Percentiles rank a stretch among this genome's conserved stretches.
Evolutionary conservation across 164 flowering plant species (phyloP).

Genomic region (Taxillus chinensis): DNA sequence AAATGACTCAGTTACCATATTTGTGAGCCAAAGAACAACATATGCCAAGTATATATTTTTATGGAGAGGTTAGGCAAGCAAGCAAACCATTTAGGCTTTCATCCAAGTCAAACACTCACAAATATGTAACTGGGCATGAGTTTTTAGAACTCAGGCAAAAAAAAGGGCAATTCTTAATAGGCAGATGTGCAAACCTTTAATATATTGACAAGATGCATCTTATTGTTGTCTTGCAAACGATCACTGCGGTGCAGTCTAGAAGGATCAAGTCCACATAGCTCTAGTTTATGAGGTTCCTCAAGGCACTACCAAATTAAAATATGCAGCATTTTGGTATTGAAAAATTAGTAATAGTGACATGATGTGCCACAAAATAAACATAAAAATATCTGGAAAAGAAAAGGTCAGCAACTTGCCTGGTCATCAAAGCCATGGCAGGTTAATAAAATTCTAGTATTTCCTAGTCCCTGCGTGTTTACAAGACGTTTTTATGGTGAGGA

Average conservation of each 20-base stretch:
- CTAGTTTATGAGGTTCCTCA: conserved; percentile 65
- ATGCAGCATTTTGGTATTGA: background rate
- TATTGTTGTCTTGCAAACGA: conserved; percentile 64
- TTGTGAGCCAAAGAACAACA: no score
- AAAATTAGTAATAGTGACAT: background rate
- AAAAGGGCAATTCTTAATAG: no score
- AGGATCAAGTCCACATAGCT: conserved; percentile 78
- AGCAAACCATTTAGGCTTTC: no score
- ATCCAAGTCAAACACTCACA: no score
- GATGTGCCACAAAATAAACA: background rate
- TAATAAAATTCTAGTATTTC: conserved; percentile 47
- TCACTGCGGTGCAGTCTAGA: conserved; percentile 58
- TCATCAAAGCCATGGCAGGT: conserved; percentile 51
- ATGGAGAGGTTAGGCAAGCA: no score
- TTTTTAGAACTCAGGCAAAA: background rate
- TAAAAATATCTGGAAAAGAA: conserved; percentile 1
- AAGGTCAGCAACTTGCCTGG: conserved; percentile 32
- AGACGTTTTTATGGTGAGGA: background rate
- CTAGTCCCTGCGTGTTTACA: conserved; percentile 42
- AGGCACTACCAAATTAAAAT: conserved; percentile 31
- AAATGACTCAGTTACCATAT: no score
- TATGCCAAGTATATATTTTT: no score
- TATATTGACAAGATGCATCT: conserved; percentile 47
- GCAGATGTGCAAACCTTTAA: conserved; percentile 42
- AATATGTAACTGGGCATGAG: no score